phyloP scores from a whole-genome alignment of 2,329 filamentous ascomycete genomes.

The Calonectria hongkongensis region DNA sequence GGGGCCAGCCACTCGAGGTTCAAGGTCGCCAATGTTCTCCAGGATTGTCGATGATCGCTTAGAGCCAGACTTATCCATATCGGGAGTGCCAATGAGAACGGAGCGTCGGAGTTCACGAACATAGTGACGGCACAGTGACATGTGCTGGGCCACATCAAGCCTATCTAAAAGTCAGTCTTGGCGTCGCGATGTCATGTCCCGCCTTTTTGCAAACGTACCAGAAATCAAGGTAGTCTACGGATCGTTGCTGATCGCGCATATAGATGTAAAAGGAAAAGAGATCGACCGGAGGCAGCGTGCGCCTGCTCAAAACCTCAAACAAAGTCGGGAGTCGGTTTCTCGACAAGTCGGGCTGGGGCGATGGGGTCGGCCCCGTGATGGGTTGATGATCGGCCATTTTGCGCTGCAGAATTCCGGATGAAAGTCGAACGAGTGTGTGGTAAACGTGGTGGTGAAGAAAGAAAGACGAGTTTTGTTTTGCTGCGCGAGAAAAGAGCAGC shows the following conservation, averaged over 20 bases:
- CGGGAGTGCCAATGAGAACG: constrained; percentile 93
- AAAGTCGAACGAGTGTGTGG: constrained; percentile 38
- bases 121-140: constrained; percentile 97
- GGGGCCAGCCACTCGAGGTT: constrained; percentile 74
- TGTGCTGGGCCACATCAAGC: constrained; percentile 99
- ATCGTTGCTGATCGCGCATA: constrained; percentile 98
- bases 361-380: constrained; percentile 63
- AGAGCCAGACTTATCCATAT: constrained; percentile 86
- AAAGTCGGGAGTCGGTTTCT: constrained; percentile 94
- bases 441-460: constrained; percentile 35
- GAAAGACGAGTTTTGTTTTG: constrained; percentile 45
- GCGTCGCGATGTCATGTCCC: background rate
- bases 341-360: constrained; percentile 74
- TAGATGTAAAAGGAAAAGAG: constrained; percentile 99
- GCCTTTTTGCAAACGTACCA: constrained; percentile 77
- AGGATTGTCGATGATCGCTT: constrained; percentile 90
- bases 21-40: constrained; percentile 82
- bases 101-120: constrained; percentile 95
- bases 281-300: constrained; percentile 96
- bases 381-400: constrained; percentile 56
- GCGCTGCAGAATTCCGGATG: constrained; percentile 37
- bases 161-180: constrained; percentile 67
- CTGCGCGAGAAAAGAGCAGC: constrained; percentile 42
- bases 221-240: constrained; percentile 98
- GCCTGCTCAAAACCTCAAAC: constrained; percentile 94